Base-by-base conservation (phyloP, 495 filamentous ascomycete genomes). In the Hapsidospora chrysogenum region DNA sequence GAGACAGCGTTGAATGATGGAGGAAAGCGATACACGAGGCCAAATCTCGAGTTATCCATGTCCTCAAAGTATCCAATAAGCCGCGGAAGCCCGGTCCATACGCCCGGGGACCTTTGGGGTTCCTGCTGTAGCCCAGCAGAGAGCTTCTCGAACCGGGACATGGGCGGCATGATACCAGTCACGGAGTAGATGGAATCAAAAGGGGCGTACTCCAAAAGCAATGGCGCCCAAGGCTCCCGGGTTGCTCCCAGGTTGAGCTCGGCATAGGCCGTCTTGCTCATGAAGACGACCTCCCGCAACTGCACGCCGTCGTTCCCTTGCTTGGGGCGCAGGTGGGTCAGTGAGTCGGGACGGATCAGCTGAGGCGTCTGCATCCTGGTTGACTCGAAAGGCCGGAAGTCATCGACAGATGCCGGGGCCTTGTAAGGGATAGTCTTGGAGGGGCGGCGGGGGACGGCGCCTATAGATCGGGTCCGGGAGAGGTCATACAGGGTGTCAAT, bases 401-500 rank as follows among this genome's bases (percentile, higher is more conserved):
- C 63, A 25, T 67, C 64, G 0, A 42, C 37, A 1, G 53, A 48
- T 2, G 51, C 39, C 9, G 50, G 41, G 2, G 54, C 31, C 21
- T 51, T 54, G 28, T 37, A 44, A n/a, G n/a, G n/a, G 2, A 46
- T 37, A 6, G 38, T 35, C 0, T 46, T 35, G 5, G 45, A 43
- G 17, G 48, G 40, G 4, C 41, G 44, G 5, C 53, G 51, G 5
- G 50, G 36, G 13, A 45, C 38, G 5, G 56, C 52, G 9, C 47
- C 54, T 46, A 51, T 68, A 9, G 57, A 76, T 17, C 80, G 64
- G 6, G 82, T 80, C 30, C 74, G 63, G 5, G 83, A 92, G 9
- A 95, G 61, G 38, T 92, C 82, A 52, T 87, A 92, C 9, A 95
- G 67, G 0, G 78, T 85, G 53, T 95, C 85, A 47, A 93, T 92